Evolutionary conservation across 2,329 filamentous ascomycete genomes (phyloP).

Genomic region (Septoria petroselini): DNA sequence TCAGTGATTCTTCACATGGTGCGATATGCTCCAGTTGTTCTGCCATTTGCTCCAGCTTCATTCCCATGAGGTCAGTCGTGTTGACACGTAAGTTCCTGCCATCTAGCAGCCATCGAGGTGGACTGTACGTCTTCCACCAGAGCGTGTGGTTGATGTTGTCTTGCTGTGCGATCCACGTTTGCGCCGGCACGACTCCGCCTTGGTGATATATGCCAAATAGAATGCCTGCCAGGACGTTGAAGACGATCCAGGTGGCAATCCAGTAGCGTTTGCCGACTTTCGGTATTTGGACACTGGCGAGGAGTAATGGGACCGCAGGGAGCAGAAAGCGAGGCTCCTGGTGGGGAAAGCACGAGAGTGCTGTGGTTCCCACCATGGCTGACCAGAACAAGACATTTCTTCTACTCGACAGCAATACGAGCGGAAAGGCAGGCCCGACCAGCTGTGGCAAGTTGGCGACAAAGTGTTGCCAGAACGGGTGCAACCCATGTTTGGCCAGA

Average conservation of each 20-base stretch:
- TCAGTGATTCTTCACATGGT: constrained; percentile 58
- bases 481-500: constrained; percentile 53
- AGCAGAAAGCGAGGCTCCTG: constrained; percentile 77
- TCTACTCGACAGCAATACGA: constrained; percentile 50
- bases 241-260: constrained; percentile 57
- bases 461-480: constrained; percentile 53
- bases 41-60: constrained; percentile 60
- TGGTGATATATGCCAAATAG: constrained; percentile 82
- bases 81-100: constrained; percentile 69
- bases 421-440: constrained; percentile 51
- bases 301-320: constrained; percentile 70
- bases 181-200: constrained; percentile 71
- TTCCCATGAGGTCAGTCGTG: constrained; percentile 72
- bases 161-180: constrained; percentile 70
- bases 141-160: constrained; percentile 64
- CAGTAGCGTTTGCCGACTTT: constrained; percentile 47
- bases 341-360: constrained; percentile 72
- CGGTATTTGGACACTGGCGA: constrained; percentile 66
- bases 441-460: constrained; percentile 53
- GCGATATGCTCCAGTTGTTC: constrained; percentile 57
- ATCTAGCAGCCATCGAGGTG: constrained; percentile 75
- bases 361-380: constrained; percentile 67
- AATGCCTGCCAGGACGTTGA: constrained; percentile 65
- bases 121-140: constrained; percentile 86
- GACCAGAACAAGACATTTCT: constrained; percentile 64